Percentiles rank a stretch among this genome's conserved stretches.
phyloP scores from a whole-genome alignment of 306 rosid genomes.

The Malus orientalis region DNA sequence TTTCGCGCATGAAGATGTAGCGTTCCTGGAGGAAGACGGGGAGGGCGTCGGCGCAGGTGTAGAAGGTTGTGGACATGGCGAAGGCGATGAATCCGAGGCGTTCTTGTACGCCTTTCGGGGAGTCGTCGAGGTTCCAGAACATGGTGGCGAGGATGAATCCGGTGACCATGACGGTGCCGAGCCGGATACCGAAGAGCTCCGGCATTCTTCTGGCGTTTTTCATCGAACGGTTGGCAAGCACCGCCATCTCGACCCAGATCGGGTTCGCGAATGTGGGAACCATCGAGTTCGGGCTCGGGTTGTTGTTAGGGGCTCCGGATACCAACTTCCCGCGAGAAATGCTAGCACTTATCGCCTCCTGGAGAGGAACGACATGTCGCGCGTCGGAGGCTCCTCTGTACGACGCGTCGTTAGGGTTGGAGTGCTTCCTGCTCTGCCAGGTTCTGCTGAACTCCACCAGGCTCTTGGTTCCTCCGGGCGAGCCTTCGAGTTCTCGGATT shows the following conservation, averaged over 20 bases:
- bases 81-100: conserved; percentile 86
- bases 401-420: neutral
- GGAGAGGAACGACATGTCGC: conserved; percentile 35
- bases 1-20: conserved; percentile 86
- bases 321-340: conserved; percentile 79
- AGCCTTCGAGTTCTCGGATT: conserved; percentile 81
- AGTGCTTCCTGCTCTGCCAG: conserved; percentile 66
- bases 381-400: neutral
- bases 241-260: conserved; percentile 57
- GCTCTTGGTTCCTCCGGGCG: conserved; percentile 60
- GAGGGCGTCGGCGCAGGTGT: conserved; percentile 88
- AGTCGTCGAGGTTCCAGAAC: conserved; percentile 67
- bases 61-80: conserved; percentile 96
- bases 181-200: conserved; percentile 60
- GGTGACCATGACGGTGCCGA: conserved; percentile 69
- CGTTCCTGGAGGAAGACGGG: conserved; percentile 91
- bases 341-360: conserved; percentile 85
- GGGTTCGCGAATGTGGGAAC: conserved; percentile 79
- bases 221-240: conserved; percentile 51
- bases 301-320: conserved; percentile 53
- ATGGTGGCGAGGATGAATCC: conserved; percentile 83
- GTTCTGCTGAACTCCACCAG: conserved; percentile 79
- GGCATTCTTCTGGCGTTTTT: conserved; percentile 57
- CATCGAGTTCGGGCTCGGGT: conserved; percentile 37
- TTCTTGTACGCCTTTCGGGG: conserved; percentile 79